Percentiles rank a stretch among this genome's conserved stretches.
Evolutionary conservation across 805 yeast genomes (phyloP).

Genomic region (Maudiozyma bulderi): DNA sequence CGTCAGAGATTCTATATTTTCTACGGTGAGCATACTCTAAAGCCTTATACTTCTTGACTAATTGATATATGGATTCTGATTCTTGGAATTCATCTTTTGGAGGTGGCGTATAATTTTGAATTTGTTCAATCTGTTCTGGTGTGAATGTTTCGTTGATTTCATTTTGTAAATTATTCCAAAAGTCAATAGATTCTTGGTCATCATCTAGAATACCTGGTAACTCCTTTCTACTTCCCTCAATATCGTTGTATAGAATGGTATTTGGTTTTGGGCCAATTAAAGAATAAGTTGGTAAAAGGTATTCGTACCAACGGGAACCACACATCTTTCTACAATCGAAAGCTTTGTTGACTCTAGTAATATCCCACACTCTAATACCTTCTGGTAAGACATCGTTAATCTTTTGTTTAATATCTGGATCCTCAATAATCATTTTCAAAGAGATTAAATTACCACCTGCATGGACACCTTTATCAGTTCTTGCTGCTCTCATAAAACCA

Average conservation of each 20-base stretch:
- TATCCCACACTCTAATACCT: slow-evolving; percentile 88
- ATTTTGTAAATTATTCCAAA: slow-evolving; percentile 46
- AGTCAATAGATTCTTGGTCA: slow-evolving; percentile 60
- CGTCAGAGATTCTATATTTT: slow-evolving; percentile 53
- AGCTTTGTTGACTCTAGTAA: slow-evolving; percentile 75
- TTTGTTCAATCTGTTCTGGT: slow-evolving; percentile 19
- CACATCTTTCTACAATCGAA: slow-evolving; percentile 95
- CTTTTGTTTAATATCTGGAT: slow-evolving; percentile 58
- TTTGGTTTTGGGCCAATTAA: slow-evolving; percentile 84
- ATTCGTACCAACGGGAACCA: slow-evolving; percentile 91
- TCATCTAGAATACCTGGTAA: slow-evolving; percentile 51
- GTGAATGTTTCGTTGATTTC: slow-evolving; percentile 30
- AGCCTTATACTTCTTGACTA: slow-evolving; percentile 45
- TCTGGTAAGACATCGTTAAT: slow-evolving; percentile 73
- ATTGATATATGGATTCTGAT: slow-evolving; percentile 28
- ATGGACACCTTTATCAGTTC: slow-evolving; percentile 94
- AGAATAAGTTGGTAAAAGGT: slow-evolving; percentile 83
- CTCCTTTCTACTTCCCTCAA: slow-evolving; percentile 42
- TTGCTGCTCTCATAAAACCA: slow-evolving; percentile 79
- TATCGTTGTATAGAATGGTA: slow-evolving; percentile 51
- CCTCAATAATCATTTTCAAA: slow-evolving; percentile 52
- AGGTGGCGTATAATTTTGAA: slow-evolving; percentile 27
- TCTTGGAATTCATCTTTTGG: slow-evolving; percentile 33
- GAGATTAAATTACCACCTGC: slow-evolving; percentile 93
- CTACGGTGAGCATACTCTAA: slow-evolving; percentile 63